phyloP scores from a whole-genome alignment of 164 flowering plant species.

The Vitis rotundifolia region DNA sequence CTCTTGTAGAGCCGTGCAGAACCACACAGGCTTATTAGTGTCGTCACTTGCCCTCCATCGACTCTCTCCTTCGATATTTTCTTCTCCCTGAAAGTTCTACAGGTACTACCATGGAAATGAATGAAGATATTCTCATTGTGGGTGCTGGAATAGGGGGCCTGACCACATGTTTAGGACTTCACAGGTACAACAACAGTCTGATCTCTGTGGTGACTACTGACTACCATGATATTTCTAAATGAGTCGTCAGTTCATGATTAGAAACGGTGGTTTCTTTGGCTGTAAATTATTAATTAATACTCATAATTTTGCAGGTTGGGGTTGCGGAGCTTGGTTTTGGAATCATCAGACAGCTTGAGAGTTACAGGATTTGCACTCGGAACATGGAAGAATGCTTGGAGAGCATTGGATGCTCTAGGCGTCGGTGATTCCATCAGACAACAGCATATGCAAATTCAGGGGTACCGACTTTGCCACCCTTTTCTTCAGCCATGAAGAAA shows the following conservation, averaged over 20 bases:
- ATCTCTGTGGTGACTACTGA: no score
- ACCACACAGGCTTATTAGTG: no score
- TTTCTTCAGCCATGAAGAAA: neutral
- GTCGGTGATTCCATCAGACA: conserved; percentile 36
- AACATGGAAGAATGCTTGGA: conserved; percentile 56
- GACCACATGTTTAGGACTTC: conserved; percentile 35
- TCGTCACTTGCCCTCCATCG: no score
- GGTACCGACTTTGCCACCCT: conserved; percentile 20
- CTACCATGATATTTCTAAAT: no score
- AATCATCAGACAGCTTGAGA: conserved; percentile 43
- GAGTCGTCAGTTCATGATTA: no score
- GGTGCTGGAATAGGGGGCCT: conserved; percentile 41
- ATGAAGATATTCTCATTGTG: conserved; percentile 31
- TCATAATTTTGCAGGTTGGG: conserved; percentile 31
- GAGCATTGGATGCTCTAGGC: conserved; percentile 52
- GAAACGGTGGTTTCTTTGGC: no score
- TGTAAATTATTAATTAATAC: no score
- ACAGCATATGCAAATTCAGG: conserved; percentile 22
- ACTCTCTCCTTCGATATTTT: no score
- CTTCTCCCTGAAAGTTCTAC: no score
- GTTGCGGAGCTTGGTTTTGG: conserved; percentile 42
- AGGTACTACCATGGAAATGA: conserved; percentile 11
- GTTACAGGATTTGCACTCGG: conserved; percentile 43
- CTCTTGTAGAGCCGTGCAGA: no score
- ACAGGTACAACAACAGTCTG: conserved; percentile 17